Base-by-base conservation (phyloP, 2,329 filamentous ascomycete species). In the Laburnicola sp. region DNA sequence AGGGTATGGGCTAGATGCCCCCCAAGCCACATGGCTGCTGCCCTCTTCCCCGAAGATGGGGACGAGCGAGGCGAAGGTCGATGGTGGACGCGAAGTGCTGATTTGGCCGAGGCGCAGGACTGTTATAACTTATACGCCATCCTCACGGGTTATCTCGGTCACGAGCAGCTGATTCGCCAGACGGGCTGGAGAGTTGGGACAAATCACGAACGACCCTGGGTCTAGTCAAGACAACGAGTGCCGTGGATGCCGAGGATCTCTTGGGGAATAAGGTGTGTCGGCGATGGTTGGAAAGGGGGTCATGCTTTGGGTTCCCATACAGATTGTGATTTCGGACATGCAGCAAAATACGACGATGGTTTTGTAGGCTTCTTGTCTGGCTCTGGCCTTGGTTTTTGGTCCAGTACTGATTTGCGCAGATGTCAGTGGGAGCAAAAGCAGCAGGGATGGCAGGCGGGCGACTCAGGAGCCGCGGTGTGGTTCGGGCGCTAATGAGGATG, bases 311-410 rank as follows among this genome's bases (percentile, higher is more conserved):
- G 66, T 70, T 69, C 57, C 53, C 54, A 62, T 65, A 65, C n/a
- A n/a, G n/a, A n/a, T 63, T 68, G 61, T 66, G 62, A 66, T 64
- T 64, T 70, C 65, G 68, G 66, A 73, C 68, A 59, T 59, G 60
- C 60, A 72, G 61, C 58, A 70, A 70, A n/a, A n/a, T 67, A 68
- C 58, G 70, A 71, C 69, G 65, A 71, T 69, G 64, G 58, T 61
- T 67, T 59, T 59, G 62, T 62, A 60, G 65, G 60, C 61, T 59
- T 64, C 54, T 62, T 59, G 59, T 58, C 45, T 54, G 58, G 53
- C 51, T 56, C 62, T 59, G 53, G 56, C 46, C 51, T 56, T 44
- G 45, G 52, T 59, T 52, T 67, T 72, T 71, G 68, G 68, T 57
- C 44, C n/a, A n/a, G n/a, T 59, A 51, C 53, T 64, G 62, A 64